Evolutionary conservation across 1,139 yeast genomes (phyloP).

Genomic region (Magnusiomyces ingens): DNA sequence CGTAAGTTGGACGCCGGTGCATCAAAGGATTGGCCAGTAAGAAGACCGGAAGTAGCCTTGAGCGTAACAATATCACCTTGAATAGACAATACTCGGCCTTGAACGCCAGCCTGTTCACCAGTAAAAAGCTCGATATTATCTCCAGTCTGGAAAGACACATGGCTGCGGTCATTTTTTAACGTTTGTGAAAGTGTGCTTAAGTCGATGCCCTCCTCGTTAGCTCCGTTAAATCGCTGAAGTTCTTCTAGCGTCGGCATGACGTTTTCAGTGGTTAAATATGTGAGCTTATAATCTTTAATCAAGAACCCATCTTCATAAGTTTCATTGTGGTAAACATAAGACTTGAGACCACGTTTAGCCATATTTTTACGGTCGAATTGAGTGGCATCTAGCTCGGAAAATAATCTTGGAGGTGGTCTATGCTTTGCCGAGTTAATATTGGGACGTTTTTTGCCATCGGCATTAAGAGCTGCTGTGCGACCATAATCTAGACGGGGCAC

Average conservation of each 20-base stretch:
- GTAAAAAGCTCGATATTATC: conserved; percentile 85
- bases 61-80: conserved; percentile 59
- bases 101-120: conserved; percentile 90
- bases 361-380: conserved; percentile 53
- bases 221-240: conserved; percentile 69
- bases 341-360: conserved; percentile 65
- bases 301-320: conserved; percentile 87
- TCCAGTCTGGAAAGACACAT: conserved; percentile 76
- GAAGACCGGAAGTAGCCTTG: conserved; percentile 47
- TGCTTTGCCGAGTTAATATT: conserved; percentile 46
- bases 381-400: conserved; percentile 55
- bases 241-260: conserved; percentile 88
- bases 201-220: conserved; percentile 77
- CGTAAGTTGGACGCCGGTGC: conserved; percentile 78
- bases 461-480: conserved; percentile 37
- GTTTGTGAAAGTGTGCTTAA: conserved; percentile 79
- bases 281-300: conserved; percentile 78
- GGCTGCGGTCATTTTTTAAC: conserved; percentile 56
- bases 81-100: conserved; percentile 70
- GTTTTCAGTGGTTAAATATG: conserved; percentile 71
- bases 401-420: conserved; percentile 79
- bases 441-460: conserved; percentile 41
- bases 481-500: conserved; percentile 95
- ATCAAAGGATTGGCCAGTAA: conserved; percentile 46
- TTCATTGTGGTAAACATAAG: conserved; percentile 73